Conservation (phyloP, 352 stramenopile genomes). For the Globisporangium splendens region DNA sequence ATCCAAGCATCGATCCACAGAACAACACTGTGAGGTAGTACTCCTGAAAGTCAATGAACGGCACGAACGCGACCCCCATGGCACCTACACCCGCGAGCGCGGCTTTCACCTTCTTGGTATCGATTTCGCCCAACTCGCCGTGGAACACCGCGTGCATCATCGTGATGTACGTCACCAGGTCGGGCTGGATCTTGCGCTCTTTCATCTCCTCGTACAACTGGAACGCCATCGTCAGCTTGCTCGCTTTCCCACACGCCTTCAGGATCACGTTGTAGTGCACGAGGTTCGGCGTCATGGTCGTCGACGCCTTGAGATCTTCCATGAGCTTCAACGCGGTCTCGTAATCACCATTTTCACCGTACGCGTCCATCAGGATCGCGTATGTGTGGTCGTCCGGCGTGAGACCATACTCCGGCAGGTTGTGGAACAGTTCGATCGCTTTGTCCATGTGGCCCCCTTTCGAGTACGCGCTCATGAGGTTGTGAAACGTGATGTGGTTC, state of each 20-base stretch:
- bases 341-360: slow-evolving; percentile 56
- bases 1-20: slow-evolving; percentile 66
- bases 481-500: slow-evolving; percentile 73
- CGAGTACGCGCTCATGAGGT: slow-evolving; percentile 66
- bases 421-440: slow-evolving; percentile 54
- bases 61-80: slow-evolving; percentile 52
- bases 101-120: slow-evolving; percentile 65
- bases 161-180: slow-evolving; percentile 80
- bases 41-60: slow-evolving; percentile 72
- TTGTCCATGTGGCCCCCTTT: slow-evolving; percentile 42
- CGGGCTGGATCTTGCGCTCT: slow-evolving; percentile 54
- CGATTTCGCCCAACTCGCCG: slow-evolving; percentile 60
- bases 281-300: slow-evolving; percentile 31
- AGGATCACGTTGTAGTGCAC: slow-evolving; percentile 84
- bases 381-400: slow-evolving; percentile 54
- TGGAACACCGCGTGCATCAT: slow-evolving; percentile 88
- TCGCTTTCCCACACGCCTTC: slow-evolving; percentile 73
- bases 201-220: slow-evolving; percentile 87
- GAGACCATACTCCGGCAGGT: slow-evolving; percentile 53
- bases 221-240: slow-evolving; percentile 65
- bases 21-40: slow-evolving; percentile 76
- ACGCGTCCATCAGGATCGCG: slow-evolving; percentile 74
- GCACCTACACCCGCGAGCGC: slow-evolving; percentile 53
- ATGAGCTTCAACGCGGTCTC: slow-evolving; percentile 47
- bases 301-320: slow-evolving; percentile 41